Conservation (phyloP, 768 basidiomycete species). For the Amanita phalloides region DNA sequence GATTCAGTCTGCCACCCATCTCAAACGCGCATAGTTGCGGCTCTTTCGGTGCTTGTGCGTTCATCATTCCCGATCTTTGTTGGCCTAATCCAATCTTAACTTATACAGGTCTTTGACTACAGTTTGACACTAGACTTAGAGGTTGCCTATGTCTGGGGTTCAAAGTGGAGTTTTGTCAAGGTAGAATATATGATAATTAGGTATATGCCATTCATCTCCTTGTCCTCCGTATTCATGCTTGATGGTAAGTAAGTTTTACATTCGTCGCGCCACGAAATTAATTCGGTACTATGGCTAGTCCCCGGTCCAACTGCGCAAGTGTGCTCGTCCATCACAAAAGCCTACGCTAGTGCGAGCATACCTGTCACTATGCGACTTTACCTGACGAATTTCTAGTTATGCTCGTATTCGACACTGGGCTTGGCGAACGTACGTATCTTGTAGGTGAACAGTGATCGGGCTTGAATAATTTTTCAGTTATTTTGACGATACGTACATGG, state of each 20-base stretch:
- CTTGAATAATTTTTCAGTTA: neutral
- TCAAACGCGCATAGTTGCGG: neutral
- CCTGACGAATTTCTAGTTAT: slow-evolving; percentile 1
- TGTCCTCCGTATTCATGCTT: neutral
- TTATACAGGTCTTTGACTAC: neutral
- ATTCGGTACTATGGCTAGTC: neutral
- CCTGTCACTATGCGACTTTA: no score
- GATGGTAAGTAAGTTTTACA: neutral
- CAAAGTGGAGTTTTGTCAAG: slow-evolving; percentile 3
- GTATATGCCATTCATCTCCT: slow-evolving; percentile 2
- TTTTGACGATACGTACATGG: slow-evolving; percentile 4
- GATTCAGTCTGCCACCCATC: neutral
- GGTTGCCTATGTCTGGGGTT: neutral
- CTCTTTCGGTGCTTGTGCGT: neutral
- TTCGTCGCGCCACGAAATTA: neutral
- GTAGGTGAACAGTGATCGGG: neutral
- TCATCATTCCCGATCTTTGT: neutral
- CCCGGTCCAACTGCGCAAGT: neutral
- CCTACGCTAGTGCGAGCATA: neutral
- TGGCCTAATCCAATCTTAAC: neutral
- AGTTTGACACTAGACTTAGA: slow-evolving; percentile 1
- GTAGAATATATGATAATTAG: neutral
- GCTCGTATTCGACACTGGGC: neutral
- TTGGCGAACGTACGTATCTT: slow-evolving; percentile 4
- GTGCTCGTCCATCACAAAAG: neutral